A percentile compares a stretch with the other conserved stretches of the same genome.
Evolutionary conservation across 108 stramenopile genomes (phyloP).

Genomic region (Conticribra guillardii): DNA sequence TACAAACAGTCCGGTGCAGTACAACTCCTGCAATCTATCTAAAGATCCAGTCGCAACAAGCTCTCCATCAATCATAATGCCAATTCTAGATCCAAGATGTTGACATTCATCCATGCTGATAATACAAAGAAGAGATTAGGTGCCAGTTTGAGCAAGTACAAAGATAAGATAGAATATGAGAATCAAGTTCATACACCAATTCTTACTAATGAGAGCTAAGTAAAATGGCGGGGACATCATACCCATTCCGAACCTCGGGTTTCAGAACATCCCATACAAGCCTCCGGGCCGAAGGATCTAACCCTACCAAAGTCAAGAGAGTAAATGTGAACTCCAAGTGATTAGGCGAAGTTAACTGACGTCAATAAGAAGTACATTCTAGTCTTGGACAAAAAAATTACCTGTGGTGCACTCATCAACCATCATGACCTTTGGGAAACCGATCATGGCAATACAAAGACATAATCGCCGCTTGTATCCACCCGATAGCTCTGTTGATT

Average conservation of each 20-base stretch:
- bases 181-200: too few relatives aligned
- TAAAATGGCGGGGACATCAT: conserved; percentile 57
- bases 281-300: conserved; percentile 67
- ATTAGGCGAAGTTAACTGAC: too few relatives aligned
- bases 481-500: conserved; percentile 28
- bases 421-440: conserved; percentile 48
- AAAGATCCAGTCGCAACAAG: conserved; percentile 62
- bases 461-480: conserved; percentile 38
- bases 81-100: conserved; percentile 77
- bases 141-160: too few relatives aligned
- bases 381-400: too few relatives aligned
- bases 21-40: conserved; percentile 59
- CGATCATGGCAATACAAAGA: conserved; percentile 39
- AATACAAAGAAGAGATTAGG: too few relatives aligned
- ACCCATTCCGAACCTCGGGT: conserved; percentile 58
- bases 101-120: conserved; percentile 93
- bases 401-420: conserved; percentile 68
- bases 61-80: conserved; percentile 78
- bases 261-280: conserved; percentile 61
- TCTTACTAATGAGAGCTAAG: conserved; percentile 88
- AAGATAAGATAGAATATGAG: too few relatives aligned
- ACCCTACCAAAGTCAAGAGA: too few relatives aligned
- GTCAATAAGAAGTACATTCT: too few relatives aligned
- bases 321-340: too few relatives aligned
- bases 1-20: conserved; percentile 42